Evolutionary conservation across 2,329 filamentous ascomycete species (phyloP).

Genomic region (Boeremia exigua): DNA sequence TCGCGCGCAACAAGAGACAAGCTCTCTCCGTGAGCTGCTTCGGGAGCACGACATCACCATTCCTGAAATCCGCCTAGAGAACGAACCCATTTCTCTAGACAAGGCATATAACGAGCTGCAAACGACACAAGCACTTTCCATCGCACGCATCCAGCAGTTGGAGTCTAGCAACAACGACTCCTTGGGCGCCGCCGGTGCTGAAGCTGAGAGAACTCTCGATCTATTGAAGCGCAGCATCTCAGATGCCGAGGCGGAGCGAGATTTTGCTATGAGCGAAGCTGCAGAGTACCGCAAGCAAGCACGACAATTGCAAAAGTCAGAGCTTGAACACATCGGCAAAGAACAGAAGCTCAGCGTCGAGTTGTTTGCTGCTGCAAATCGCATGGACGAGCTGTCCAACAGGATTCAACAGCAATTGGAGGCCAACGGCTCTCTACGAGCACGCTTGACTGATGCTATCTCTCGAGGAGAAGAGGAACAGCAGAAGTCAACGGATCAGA

Average conservation of each 20-base stretch:
- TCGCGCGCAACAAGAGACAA: slow-evolving; percentile 90
- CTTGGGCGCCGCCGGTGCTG: slow-evolving; percentile 47
- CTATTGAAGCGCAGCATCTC: slow-evolving; percentile 73
- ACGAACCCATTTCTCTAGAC: slow-evolving; percentile 72
- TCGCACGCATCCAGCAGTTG: slow-evolving; percentile 70
- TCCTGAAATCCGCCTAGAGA: slow-evolving; percentile 62
- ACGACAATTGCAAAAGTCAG: slow-evolving; percentile 62
- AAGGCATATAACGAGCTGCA: slow-evolving; percentile 78
- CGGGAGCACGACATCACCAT: slow-evolving; percentile 82
- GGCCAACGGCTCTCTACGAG: slow-evolving; percentile 76
- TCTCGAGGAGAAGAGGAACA: slow-evolving; percentile 84
- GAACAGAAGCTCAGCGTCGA: slow-evolving; percentile 72
- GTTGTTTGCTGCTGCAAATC: slow-evolving; percentile 73
- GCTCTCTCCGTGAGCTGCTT: slow-evolving; percentile 78
- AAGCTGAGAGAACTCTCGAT: slow-evolving; percentile 67
- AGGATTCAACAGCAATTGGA: slow-evolving; percentile 82
- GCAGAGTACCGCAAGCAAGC: slow-evolving; percentile 67
- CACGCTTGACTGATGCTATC: slow-evolving; percentile 79
- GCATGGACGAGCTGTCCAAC: slow-evolving; percentile 78
- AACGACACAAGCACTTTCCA: slow-evolving; percentile 69
- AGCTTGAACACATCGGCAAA: slow-evolving; percentile 62
- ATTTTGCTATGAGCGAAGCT: slow-evolving; percentile 72
- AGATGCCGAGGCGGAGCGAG: slow-evolving; percentile 72
- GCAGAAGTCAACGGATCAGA: slow-evolving; percentile 77
- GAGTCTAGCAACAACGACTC: slow-evolving; percentile 59